A percentile compares a stretch with the other conserved stretches of the same genome.
Conservation (phyloP, 257 asterid species). For the Asclepias syriaca region DNA sequence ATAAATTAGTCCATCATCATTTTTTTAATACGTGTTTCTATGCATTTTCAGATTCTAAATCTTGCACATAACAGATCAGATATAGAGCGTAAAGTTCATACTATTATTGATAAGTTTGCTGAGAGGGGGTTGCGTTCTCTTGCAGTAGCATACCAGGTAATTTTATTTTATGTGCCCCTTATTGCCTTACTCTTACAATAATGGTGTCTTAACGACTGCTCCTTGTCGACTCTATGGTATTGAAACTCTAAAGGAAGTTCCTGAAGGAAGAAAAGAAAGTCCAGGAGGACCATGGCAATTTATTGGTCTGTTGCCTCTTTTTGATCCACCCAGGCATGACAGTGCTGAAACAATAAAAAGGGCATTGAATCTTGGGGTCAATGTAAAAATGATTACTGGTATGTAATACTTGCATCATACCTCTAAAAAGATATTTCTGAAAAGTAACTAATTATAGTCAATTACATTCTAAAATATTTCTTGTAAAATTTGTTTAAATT, state of each 20-base stretch:
- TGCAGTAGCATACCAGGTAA: conserved; percentile 90
- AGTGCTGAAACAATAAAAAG: conserved; percentile 90
- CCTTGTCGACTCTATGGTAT: neutral
- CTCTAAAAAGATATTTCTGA: neutral
- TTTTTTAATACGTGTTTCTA: neutral
- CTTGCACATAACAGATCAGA: conserved; percentile 74
- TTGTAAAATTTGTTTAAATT: neutral
- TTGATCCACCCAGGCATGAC: conserved; percentile 94
- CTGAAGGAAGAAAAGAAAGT: conserved; percentile 77
- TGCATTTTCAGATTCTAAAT: conserved; percentile 57
- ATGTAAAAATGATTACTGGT: conserved; percentile 96
- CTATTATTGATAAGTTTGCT: conserved; percentile 84
- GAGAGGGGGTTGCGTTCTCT: conserved; percentile 89
- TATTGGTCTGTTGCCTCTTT: conserved; percentile 86
- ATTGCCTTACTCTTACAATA: neutral
- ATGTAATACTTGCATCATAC: neutral
- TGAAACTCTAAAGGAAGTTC: conserved; percentile 54
- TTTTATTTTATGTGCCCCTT: neutral
- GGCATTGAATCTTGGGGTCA: conserved; percentile 86
- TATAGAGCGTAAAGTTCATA: conserved; percentile 74
- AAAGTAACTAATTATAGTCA: too few species aligned
- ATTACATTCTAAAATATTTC: neutral
- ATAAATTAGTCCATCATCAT: neutral
- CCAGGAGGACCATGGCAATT: conserved; percentile 92
- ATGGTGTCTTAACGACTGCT: neutral